A percentile compares a stretch with the other conserved stretches of the same genome.
Evolutionary conservation across 306 rosid genomes (phyloP).

Genomic region (Alnus rubra): DNA sequence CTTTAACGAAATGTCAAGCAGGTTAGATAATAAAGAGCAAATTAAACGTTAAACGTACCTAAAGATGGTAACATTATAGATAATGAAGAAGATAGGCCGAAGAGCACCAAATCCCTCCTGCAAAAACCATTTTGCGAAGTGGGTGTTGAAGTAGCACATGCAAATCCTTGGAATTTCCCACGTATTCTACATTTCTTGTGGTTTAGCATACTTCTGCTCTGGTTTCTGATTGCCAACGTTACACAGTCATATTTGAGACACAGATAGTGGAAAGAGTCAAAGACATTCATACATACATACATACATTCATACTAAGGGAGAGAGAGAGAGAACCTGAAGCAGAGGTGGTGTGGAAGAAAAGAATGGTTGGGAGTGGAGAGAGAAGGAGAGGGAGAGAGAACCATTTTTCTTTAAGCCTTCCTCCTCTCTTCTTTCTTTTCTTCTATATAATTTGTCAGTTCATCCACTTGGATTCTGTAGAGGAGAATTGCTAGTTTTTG

Average conservation of each 20-base stretch:
- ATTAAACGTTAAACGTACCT: conserved; percentile 34
- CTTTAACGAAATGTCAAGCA: not conserved
- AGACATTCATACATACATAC: not conserved
- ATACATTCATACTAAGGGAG: not conserved
- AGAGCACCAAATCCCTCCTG: conserved; percentile 66
- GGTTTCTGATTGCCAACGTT: conserved; percentile 34
- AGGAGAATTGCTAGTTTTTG: not conserved
- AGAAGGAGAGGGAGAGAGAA: conserved; percentile 46
- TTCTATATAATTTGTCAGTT: conserved; percentile 10
- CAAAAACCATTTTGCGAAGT: conserved; percentile 40
- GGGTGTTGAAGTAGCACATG: conserved; percentile 43
- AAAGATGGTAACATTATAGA: conserved; percentile 42
- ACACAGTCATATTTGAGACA: not conserved
- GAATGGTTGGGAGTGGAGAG: conserved; percentile 36
- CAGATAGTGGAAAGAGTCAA: not conserved
- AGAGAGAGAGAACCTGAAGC: conserved; percentile 45
- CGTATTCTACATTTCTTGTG: conserved; percentile 29
- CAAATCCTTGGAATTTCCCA: conserved; percentile 26
- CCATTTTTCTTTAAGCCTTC: conserved; percentile 41
- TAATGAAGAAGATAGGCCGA: conserved; percentile 58
- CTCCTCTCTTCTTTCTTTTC: conserved; percentile 5
- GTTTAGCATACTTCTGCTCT: conserved; percentile 29
- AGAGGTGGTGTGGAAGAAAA: conserved; percentile 34
- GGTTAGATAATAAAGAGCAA: not conserved
- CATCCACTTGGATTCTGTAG: conserved; percentile 30